Conservation (phyloP, 1,284 basidiomycete genomes). For the Xerocomus nothofagi region DNA sequence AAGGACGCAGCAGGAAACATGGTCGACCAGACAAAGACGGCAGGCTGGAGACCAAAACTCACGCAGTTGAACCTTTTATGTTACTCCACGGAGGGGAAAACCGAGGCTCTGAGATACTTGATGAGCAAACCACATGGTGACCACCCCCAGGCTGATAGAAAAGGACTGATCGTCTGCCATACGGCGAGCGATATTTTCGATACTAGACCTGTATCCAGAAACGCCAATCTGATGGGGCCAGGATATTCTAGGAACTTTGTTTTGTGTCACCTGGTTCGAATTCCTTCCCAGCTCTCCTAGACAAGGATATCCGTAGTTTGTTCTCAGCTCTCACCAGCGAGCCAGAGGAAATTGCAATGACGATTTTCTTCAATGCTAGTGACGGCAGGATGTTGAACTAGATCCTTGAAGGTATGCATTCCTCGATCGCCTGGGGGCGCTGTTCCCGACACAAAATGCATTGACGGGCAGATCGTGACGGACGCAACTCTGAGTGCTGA, state of each 20-base stretch:
- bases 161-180: conserved; percentile 5
- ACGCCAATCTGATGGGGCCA: neutral
- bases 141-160: neutral
- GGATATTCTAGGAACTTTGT: neutral
- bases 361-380: neutral
- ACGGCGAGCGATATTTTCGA: conserved; percentile 10
- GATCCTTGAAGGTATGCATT: neutral
- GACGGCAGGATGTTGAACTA: neutral
- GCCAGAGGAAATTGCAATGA: neutral
- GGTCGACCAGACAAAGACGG: conserved; percentile 1
- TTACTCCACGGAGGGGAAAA: neutral
- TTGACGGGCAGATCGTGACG: neutral
- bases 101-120: neutral
- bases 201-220: neutral
- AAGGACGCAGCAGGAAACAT: conserved; percentile 38
- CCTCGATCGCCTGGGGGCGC: neutral
- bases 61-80: conserved; percentile 22
- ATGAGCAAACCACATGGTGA: conserved; percentile 16
- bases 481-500: neutral
- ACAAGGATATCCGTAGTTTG: neutral
- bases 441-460: neutral
- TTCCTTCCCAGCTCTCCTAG: conserved; percentile 1
- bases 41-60: conserved; percentile 1
- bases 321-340: neutral
- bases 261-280: neutral